Percentiles rank a stretch among this genome's conserved stretches.
Conservation (phyloP, 129 eudicot species). For the Chrysanthemum makinoi region DNA sequence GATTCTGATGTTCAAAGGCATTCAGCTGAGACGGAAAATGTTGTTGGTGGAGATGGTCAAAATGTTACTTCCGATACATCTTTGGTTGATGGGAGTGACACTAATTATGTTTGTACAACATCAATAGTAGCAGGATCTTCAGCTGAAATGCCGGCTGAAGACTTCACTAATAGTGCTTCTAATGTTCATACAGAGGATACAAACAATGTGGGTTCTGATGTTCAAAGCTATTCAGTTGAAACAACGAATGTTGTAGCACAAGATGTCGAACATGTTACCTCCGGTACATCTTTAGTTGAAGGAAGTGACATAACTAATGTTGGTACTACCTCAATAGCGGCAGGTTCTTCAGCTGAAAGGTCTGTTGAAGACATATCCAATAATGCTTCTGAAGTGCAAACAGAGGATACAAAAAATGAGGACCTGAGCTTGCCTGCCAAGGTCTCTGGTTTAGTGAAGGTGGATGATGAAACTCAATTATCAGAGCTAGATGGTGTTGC, state of each 20-base stretch:
- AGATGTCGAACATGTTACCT: conserved; percentile 1
- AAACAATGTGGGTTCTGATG: conserved; percentile 14
- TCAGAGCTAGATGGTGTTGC: conserved; percentile 14
- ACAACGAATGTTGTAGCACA: conserved; percentile 24
- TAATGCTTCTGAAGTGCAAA: conserved; percentile 14
- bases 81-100: conserved; percentile 24
- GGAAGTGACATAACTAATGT: conserved; percentile 21
- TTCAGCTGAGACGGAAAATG: conserved; percentile 19
- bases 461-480: conserved; percentile 16
- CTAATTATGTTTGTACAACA: conserved; percentile 19
- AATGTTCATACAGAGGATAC: conserved; percentile 11
- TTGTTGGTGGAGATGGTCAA: conserved; percentile 21
- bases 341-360: conserved; percentile 36
- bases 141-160: conserved; percentile 34
- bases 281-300: conserved; percentile 7
- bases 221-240: conserved; percentile 7
- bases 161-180: conserved; percentile 15
- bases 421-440: not conserved
- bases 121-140: conserved; percentile 20
- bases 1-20: conserved; percentile 4
- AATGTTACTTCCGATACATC: conserved; percentile 6
- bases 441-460: conserved; percentile 4
- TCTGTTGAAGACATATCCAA: conserved; percentile 20
- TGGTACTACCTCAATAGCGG: conserved; percentile 15
- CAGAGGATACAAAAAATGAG: conserved; percentile 20